Base-by-base conservation (phyloP, 2,329 filamentous ascomycete species). In the Teratosphaeriaceae sp. region DNA sequence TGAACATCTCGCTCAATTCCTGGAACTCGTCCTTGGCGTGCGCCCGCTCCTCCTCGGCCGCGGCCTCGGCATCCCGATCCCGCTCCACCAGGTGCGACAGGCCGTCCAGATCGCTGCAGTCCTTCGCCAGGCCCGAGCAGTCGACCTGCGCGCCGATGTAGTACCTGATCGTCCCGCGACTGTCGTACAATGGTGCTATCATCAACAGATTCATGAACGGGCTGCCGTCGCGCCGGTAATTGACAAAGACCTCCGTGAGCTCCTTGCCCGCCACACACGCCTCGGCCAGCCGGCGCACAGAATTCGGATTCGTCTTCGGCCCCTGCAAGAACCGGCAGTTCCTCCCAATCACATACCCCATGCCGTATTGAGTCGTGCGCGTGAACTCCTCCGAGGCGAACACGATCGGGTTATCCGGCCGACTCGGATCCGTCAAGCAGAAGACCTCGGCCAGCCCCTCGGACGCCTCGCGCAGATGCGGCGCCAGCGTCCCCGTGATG, bases 301-400 rank as follows among this genome's bases (percentile, higher is more conserved):
- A 84, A 47, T 75, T 72, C 0, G 69, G 70, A 50, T 82, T 83
- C 5, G 84, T 88, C 53, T 76, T 77, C 0, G 84, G 84, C 0
- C 85, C 85, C 60, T 88, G 85, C 1, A 89, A 73, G 54, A 89
- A 88, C 6, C 85, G 78, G 54, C 85, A 88, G 50, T 89, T 89
- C 23, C 82, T 78, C 0, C 85, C 85, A 15, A 89, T 75, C 2
- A 80, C 76, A 57, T 88, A 86, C 43, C 72, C 74, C 65, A 84
- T 79, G 3, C 82, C 82, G 56, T 88, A 88, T 51, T 88, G 82
- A 0, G 83, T 88, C 3, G 82, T 85, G 37, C 77, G 73, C 52
- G 85, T 76, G 53, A 87, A 88, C 61, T 85, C 83, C 71, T 86
- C 80, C 3, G 82, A 87, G 5, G 82, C 82, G 62, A 88, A 86